Evolutionary conservation across 2,329 filamentous ascomycete genomes (phyloP), one percentile per base, ranked within the genome.

Genomic region (Apiospora koreana): DNA sequence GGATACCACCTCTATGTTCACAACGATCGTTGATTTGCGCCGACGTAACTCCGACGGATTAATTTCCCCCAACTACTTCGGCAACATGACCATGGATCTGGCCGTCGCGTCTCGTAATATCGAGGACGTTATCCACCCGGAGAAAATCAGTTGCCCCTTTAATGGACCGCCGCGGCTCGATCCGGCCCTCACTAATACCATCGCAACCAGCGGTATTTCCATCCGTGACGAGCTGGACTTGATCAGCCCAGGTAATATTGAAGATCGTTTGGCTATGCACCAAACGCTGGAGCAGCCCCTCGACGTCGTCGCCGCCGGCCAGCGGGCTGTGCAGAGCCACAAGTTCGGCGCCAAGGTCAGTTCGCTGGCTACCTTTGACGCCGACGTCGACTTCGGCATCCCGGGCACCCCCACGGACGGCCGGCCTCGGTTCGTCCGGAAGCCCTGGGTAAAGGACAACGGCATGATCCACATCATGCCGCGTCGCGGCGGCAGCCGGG

Each of bases 361-460:
- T 7, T 71, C 68, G 28, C 69, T 66, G 18, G 62, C 65, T 3
- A 42, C 67, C 16, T 41, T 45, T 31, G 69, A 67, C n/a, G 73
- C 73, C n/a, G 69, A 72, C n/a, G 31, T 70, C 35, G 21, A 69
- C n/a, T 74, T 73, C 62, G 68, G 70, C 21, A 73, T 74, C 54
- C 72, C 73, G 3, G 73, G 73, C 18, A 67, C 71, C n/a, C 46
- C 46, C 41, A 43, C 14, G 41, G 41, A 48, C 45, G n/a, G 65
- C 9, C 65, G 62, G 41, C 45, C 72, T 35, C 69, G 67, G 38
- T 72, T 58, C 28, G 50, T 72, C 21, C 71, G 72, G 41, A 71
- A 50, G 50, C 73, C 72, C 28, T 74, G 73, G 70, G 8, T 69
- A 58, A 4, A 10, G 14, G 68, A 70, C 18, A 41, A 28, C 14